Percentiles rank a stretch among this genome's conserved stretches.
phyloP scores from a whole-genome alignment of 345 rosid genomes.

The Eucalyptus pauciflora region DNA sequence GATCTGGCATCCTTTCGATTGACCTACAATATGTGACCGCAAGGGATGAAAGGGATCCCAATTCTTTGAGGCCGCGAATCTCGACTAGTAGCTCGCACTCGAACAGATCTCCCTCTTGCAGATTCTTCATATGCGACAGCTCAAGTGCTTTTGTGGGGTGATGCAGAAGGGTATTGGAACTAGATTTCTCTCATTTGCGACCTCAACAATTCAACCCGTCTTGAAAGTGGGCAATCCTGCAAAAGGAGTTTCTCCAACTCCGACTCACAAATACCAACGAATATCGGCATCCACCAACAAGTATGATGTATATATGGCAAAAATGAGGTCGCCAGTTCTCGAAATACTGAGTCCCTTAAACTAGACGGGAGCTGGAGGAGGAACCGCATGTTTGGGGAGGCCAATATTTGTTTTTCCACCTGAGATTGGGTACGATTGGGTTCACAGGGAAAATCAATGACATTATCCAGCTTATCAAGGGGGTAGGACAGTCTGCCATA shows the following conservation, averaged over 20 bases:
- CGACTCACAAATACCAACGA: not conserved
- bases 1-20: not conserved
- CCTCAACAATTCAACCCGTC: accelerated
- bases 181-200: no score
- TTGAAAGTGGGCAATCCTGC: accelerated
- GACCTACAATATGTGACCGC: accelerated
- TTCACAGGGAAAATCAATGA: no score
- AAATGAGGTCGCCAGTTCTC: no score
- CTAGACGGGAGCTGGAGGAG: not conserved
- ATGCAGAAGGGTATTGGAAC: no score
- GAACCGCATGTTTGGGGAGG: not conserved
- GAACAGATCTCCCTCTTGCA: not conserved
- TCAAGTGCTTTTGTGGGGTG: not conserved
- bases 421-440: accelerated
- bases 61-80: not conserved
- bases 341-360: not conserved
- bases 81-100: not conserved
- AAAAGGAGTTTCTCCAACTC: not conserved
- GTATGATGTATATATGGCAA: accelerated
- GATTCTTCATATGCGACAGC: not conserved
- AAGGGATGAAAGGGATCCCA: not conserved
- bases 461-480: accelerated
- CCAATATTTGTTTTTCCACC: accelerated
- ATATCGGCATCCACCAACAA: not conserved
- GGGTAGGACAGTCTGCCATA: accelerated